A percentile compares a stretch with the other conserved stretches of the same genome.
Conservation (phyloP, 106 monocot genomes). For the Allium sativum region DNA sequence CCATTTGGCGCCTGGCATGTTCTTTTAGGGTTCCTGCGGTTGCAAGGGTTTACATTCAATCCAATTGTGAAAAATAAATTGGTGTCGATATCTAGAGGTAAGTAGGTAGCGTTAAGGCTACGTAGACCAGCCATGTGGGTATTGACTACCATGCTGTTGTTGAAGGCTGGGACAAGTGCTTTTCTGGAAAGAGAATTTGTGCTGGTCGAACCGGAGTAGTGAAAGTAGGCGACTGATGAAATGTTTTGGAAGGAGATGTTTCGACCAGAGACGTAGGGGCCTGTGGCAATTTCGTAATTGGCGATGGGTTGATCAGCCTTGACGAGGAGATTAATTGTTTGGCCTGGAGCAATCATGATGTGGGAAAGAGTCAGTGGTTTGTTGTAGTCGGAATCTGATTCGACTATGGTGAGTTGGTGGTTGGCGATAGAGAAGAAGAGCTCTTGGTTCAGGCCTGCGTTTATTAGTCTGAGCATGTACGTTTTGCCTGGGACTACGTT, state of each 20-base stretch:
- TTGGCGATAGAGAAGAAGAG: slow-evolving; percentile 29
- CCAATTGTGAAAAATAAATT: slow-evolving; percentile 31
- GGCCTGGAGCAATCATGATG: slow-evolving; percentile 28
- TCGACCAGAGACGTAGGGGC: slow-evolving; percentile 23
- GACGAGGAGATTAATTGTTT: slow-evolving; percentile 34
- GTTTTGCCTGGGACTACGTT: slow-evolving; percentile 24
- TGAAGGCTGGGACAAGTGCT: slow-evolving; percentile 21
- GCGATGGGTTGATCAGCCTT: slow-evolving; percentile 19
- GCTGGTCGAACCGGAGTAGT: slow-evolving; percentile 16
- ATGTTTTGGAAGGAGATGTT: slow-evolving; percentile 27
- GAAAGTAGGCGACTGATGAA: slow-evolving; percentile 24
- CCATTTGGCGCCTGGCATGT: slow-evolving; percentile 22
- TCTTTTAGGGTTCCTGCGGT: slow-evolving; percentile 10
- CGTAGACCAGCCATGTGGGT: slow-evolving; percentile 9
- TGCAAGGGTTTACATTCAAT: slow-evolving; percentile 17
- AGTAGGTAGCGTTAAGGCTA: slow-evolving; percentile 18
- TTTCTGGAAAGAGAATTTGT: not conserved
- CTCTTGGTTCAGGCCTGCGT: slow-evolving; percentile 32
- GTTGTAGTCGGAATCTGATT: slow-evolving; percentile 24
- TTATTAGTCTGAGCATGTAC: slow-evolving; percentile 26
- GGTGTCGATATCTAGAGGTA: slow-evolving; percentile 20
- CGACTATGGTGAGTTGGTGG: slow-evolving; percentile 32
- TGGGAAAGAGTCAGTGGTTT: slow-evolving; percentile 21
- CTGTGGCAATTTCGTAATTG: slow-evolving; percentile 23
- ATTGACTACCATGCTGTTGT: slow-evolving; percentile 16